Evolutionary conservation across 1,139 yeast genomes (phyloP).

Genomic region (Saccharomycopsis crataegensis): DNA sequence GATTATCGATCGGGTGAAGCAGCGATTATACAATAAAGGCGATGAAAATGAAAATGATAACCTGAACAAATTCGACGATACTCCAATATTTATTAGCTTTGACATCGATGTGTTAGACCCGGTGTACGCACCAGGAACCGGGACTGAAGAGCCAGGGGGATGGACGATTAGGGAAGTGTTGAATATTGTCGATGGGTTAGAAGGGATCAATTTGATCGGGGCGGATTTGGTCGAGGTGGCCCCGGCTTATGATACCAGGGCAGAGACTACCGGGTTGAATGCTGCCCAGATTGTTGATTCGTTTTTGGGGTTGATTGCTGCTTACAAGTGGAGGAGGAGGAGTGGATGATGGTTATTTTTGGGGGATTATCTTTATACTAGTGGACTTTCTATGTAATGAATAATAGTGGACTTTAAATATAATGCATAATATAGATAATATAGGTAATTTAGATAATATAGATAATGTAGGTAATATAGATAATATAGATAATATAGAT

Average conservation of each 20-base stretch:
- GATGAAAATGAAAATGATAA: no score
- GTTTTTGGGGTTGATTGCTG: conserved; percentile 39
- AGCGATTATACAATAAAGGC: conserved; percentile 25
- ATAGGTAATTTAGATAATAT: no score
- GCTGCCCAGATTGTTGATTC: conserved; percentile 50
- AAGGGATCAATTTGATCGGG: conserved; percentile 44
- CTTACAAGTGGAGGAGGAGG: background rate
- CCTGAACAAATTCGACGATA: no score
- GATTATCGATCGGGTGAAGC: conserved; percentile 32
- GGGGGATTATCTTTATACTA: background rate
- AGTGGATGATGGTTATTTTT: background rate
- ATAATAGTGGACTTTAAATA: no score
- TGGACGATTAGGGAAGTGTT: conserved; percentile 44
- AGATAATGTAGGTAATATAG: no score
- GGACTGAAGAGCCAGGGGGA: conserved; percentile 52
- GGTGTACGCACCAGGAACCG: conserved; percentile 48
- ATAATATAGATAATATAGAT: no score
- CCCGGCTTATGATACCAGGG: conserved; percentile 44
- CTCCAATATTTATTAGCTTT: conserved; percentile 43
- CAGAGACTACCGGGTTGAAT: conserved; percentile 44
- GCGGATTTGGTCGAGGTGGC: conserved; percentile 55
- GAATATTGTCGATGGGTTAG: conserved; percentile 40
- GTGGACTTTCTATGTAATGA: background rate
- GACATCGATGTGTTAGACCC: conserved; percentile 54
- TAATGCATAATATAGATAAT: no score